Evolutionary conservation across 106 monocot species (phyloP).

Genomic region (Dendrobium officinale): DNA sequence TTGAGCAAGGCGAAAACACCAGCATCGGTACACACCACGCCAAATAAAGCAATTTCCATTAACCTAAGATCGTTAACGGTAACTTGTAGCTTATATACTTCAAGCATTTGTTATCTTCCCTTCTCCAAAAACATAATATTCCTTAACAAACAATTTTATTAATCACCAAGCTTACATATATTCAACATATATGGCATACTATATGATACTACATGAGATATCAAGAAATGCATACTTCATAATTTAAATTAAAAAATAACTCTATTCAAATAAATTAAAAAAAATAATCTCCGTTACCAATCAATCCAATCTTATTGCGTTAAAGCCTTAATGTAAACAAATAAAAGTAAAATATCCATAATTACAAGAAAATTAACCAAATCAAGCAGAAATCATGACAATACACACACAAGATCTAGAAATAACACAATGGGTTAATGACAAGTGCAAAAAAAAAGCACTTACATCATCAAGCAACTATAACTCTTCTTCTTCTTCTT

Average conservation of each 20-base stretch:
- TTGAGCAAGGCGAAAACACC: too few species aligned
- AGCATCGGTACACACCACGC: background rate
- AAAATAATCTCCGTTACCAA: background rate
- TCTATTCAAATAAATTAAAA: too few species aligned
- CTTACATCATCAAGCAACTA: conserved; percentile 57
- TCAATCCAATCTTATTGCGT: background rate
- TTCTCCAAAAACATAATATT: too few species aligned
- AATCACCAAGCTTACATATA: background rate
- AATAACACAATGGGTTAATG: background rate
- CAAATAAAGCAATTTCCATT: too few species aligned
- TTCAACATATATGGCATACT: background rate
- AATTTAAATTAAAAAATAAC: too few species aligned
- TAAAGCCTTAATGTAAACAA: background rate
- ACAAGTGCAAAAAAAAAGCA: background rate
- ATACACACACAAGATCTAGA: background rate
- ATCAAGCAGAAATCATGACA: background rate
- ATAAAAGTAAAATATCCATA: background rate
- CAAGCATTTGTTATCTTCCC: too few species aligned
- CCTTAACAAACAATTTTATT: too few species aligned
- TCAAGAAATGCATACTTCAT: too few species aligned
- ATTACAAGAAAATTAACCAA: background rate
- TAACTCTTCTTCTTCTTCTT: conserved; percentile 52
- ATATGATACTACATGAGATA: too few species aligned
- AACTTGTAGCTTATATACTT: too few species aligned
- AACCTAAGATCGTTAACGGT: too few species aligned